A percentile compares a stretch with the other conserved stretches of the same genome.
Evolutionary conservation across 176 grass and related monocot species (phyloP).

Genomic region (Tuctoria greenei): DNA sequence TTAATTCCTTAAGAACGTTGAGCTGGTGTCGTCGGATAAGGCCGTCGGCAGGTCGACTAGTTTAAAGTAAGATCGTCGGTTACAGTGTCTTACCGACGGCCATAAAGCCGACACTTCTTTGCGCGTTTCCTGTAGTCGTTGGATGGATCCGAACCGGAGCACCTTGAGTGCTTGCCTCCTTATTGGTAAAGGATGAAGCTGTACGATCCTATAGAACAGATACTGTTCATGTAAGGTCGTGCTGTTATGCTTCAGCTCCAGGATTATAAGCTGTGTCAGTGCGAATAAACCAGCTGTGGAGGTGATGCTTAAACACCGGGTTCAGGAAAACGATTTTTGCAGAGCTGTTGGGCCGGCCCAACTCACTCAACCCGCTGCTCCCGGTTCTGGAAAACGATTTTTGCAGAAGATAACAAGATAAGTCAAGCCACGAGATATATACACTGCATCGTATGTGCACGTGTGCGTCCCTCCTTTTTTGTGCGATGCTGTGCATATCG

Average conservation of each 20-base stretch:
- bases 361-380: background rate
- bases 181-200: background rate
- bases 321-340: too few species aligned
- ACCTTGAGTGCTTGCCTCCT: background rate
- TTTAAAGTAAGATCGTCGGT: too few species aligned
- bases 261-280: background rate
- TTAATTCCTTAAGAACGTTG: too few species aligned
- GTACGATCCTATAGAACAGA: conserved; percentile 21
- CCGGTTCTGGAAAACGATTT: conserved; percentile 5
- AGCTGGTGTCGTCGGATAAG: too few species aligned
- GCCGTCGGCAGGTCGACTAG: too few species aligned
- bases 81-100: too few species aligned
- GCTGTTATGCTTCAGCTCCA: background rate
- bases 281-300: rapidly evolving
- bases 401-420: background rate
- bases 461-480: background rate
- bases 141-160: too few species aligned
- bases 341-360: background rate
- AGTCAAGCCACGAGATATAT: background rate
- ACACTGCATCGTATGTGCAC: background rate
- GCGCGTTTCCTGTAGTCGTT: too few species aligned
- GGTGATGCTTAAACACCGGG: background rate
- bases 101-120: too few species aligned
- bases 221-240: conserved; percentile 34
- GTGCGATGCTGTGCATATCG: background rate